A percentile compares a stretch with the other conserved stretches of the same genome.
These are phyloP conservation scores for Pythium aquatile DNA, from an alignment of 352 stramenopile genomes.

Conservation along the genomic window DNA sequence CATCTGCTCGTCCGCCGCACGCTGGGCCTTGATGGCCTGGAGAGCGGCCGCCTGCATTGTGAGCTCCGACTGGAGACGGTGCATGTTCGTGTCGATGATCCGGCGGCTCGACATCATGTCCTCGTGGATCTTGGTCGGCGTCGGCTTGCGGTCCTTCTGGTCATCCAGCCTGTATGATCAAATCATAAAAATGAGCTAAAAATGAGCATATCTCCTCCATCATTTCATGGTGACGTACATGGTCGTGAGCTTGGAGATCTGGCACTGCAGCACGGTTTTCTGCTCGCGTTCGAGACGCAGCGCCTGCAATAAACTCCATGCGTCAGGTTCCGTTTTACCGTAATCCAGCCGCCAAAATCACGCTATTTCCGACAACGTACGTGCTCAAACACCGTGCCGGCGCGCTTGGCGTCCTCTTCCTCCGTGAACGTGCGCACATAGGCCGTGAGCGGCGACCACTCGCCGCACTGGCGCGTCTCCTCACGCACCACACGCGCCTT, in stretches of 20 bases:
- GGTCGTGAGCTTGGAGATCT: slow-evolving; percentile 79
- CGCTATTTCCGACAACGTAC: slow-evolving; percentile 25
- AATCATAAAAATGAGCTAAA: neutral
- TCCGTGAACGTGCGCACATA: slow-evolving; percentile 86
- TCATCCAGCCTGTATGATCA: slow-evolving; percentile 44
- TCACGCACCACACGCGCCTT: slow-evolving; percentile 68
- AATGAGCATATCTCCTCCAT: neutral
- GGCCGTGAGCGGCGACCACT: slow-evolving; percentile 69
- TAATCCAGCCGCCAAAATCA: neutral
- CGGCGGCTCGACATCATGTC: slow-evolving; percentile 84
- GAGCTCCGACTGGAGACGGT: slow-evolving; percentile 70
- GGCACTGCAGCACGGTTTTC: slow-evolving; percentile 59
- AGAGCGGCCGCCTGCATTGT: slow-evolving; percentile 53
- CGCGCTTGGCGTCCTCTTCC: slow-evolving; percentile 84
- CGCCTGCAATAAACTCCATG: slow-evolving; percentile 30
- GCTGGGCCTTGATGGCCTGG: slow-evolving; percentile 67
- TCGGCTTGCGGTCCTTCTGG: slow-evolving; percentile 38
- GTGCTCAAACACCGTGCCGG: slow-evolving; percentile 84
- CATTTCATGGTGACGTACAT: slow-evolving; percentile 35
- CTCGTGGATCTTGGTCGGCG: slow-evolving; percentile 60
- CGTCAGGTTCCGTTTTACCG: neutral
- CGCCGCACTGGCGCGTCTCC: slow-evolving; percentile 56
- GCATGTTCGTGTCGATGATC: slow-evolving; percentile 81
- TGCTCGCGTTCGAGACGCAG: slow-evolving; percentile 80
- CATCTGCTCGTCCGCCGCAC: slow-evolving; percentile 73